These are phyloP conservation scores for Amauroascus niger DNA, from an alignment of 2,329 filamentous ascomycete species.

Conservation along the genomic window DNA sequence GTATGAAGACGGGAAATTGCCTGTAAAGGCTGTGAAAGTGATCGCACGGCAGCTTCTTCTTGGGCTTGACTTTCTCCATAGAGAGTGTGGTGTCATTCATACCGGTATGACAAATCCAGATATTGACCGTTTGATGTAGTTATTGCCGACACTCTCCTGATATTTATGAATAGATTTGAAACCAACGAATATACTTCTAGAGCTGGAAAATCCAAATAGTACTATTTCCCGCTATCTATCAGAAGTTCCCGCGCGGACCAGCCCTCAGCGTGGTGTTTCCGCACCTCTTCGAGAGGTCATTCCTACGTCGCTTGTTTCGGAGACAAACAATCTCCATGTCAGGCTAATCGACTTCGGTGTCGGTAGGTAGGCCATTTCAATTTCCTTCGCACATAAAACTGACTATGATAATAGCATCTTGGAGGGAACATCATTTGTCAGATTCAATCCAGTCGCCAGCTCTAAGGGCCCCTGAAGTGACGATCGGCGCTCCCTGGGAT, in stretches of 20 bases:
- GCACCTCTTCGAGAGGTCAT: conserved; percentile 22
- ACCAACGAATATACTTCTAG: conserved; percentile 22
- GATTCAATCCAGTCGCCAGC: conserved; percentile 20
- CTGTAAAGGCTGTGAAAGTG: conserved; percentile 18
- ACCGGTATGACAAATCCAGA: conserved; percentile 21
- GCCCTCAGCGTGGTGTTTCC: conserved; percentile 3
- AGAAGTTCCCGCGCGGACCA: conserved; percentile 16
- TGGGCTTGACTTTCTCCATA: conserved; percentile 23
- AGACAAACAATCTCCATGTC: conserved; percentile 16
- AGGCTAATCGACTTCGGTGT: conserved; percentile 22
- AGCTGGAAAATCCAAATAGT: conserved; percentile 16
- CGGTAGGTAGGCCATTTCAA: no score
- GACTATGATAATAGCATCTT: conserved; percentile 20
- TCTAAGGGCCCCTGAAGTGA: conserved; percentile 22
- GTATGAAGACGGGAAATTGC: conserved; percentile 21
- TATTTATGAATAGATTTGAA: conserved; percentile 19
- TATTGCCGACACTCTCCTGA: no score
- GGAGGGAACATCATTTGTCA: conserved; percentile 17
- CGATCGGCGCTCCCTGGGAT: conserved; percentile 23
- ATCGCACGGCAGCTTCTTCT: conserved; percentile 23
- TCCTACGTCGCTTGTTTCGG: conserved; percentile 18
- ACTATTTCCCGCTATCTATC: conserved; percentile 19
- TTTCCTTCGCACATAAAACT: no score
- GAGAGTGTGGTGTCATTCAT: conserved; percentile 22
- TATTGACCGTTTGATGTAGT: no score